A percentile compares a stretch with the other conserved stretches of the same genome.
Conservation (phyloP, 2,329 filamentous ascomycete species). For the Sporothrix protearum region DNA sequence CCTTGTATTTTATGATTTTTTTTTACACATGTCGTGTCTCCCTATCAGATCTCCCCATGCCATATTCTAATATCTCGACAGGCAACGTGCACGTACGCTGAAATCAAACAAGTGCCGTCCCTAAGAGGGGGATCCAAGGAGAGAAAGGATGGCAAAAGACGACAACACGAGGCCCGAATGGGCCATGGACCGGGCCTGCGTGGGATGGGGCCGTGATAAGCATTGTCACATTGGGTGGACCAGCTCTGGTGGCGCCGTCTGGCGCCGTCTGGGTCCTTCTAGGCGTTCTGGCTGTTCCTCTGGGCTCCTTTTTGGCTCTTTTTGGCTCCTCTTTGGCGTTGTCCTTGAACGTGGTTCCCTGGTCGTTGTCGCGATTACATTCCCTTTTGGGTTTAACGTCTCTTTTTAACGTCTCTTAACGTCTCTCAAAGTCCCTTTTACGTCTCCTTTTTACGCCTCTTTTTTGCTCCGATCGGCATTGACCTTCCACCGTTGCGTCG, state of each 20-base stretch:
- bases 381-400: not conserved
- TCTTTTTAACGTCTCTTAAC: not conserved
- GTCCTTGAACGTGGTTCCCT: not conserved
- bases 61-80: not conserved
- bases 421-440: not conserved
- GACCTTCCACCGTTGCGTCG: not conserved
- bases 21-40: not conserved
- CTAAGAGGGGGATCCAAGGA: not conserved
- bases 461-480: not conserved
- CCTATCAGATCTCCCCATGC: not conserved
- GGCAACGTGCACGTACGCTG: slow-evolving; percentile 2
- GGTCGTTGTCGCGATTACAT: slow-evolving; percentile 8
- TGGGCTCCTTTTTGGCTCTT: not conserved
- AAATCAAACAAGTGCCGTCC: not conserved
- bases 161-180: not conserved
- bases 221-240: not conserved
- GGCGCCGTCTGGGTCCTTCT: not conserved
- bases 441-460: no score
- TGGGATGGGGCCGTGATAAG: slow-evolving; percentile 16
- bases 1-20: not conserved
- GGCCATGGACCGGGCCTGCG: not conserved
- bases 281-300: not conserved
- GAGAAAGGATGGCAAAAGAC: not conserved
- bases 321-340: not conserved
- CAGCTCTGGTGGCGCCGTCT: not conserved